Conservation (phyloP, 192 early-diverging fungal genomes). For the Backusella liffmaniae region DNA sequence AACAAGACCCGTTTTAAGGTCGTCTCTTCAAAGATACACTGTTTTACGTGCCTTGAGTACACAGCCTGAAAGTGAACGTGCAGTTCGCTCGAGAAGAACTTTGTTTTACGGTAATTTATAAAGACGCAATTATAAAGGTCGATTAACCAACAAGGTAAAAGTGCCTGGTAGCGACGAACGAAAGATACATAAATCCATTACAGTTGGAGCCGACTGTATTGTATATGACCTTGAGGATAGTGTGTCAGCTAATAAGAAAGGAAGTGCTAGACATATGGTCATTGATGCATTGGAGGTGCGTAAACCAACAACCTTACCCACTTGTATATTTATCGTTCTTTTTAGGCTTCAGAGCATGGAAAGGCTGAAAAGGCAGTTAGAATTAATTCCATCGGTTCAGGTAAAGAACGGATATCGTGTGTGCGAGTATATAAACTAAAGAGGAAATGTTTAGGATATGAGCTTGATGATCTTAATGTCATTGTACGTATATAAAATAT, state of each 20-base stretch:
- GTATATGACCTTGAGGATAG: conserved; percentile 95
- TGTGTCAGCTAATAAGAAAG: conserved; percentile 81
- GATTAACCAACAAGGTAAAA: conserved; percentile 11
- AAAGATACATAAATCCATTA: conserved; percentile 78
- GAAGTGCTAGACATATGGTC: conserved; percentile 69
- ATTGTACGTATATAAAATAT: conserved; percentile 48
- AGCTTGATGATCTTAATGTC: conserved; percentile 77
- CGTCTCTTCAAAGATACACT: background rate
- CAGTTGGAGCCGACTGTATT: conserved; percentile 71
- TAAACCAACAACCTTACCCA: background rate
- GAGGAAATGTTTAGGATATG: conserved; percentile 45
- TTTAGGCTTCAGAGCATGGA: conserved; percentile 59
- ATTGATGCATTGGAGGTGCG: conserved; percentile 62
- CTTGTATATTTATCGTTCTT: background rate
- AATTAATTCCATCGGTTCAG: conserved; percentile 84
- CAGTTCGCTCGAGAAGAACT: conserved; percentile 7
- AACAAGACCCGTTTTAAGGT: background rate
- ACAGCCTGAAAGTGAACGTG: background rate
- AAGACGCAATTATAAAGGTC: background rate
- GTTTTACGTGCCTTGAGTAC: background rate
- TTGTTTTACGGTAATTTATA: conserved; percentile 12
- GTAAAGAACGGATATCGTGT: conserved; percentile 10
- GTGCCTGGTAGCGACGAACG: conserved; percentile 87
- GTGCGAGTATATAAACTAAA: background rate
- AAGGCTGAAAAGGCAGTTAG: conserved; percentile 83